Evolutionary conservation across 345 rosid genomes (phyloP).

Genomic region (Kernera saxatilis): DNA sequence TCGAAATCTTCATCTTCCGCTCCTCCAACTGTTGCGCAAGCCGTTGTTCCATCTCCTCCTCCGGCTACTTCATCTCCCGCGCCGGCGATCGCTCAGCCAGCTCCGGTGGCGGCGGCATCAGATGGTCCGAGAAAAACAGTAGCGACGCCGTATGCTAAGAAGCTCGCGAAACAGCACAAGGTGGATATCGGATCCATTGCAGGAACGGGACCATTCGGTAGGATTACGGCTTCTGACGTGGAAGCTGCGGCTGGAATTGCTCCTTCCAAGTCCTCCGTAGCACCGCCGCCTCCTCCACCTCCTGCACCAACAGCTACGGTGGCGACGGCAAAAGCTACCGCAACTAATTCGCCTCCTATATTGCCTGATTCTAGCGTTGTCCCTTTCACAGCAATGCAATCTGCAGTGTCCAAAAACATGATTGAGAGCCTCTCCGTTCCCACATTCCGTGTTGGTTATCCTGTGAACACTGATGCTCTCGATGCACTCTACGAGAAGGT

Average conservation of each 20-base stretch:
- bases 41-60: slow-evolving; percentile 46
- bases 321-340: slow-evolving; percentile 33
- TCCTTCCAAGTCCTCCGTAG: slow-evolving; percentile 40
- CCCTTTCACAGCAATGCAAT: slow-evolving; percentile 87
- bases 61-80: slow-evolving; percentile 46
- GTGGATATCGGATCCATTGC: slow-evolving; percentile 60
- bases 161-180: slow-evolving; percentile 83
- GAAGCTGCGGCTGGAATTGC: slow-evolving; percentile 74
- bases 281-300: slow-evolving; percentile 23
- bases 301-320: slow-evolving; percentile 27
- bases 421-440: slow-evolving; percentile 81
- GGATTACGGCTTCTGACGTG: slow-evolving; percentile 72
- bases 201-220: slow-evolving; percentile 78
- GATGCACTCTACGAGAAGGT: slow-evolving; percentile 88
- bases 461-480: slow-evolving; percentile 70
- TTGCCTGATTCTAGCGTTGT: slow-evolving; percentile 69
- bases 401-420: slow-evolving; percentile 87
- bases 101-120: slow-evolving; percentile 20
- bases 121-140: slow-evolving; percentile 59
- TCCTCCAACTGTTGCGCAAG: slow-evolving; percentile 19
- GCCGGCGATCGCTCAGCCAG: slow-evolving; percentile 36
- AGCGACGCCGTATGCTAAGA: slow-evolving; percentile 83
- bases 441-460: slow-evolving; percentile 89
- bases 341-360: slow-evolving; percentile 31
- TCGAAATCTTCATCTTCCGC: slow-evolving; percentile 36